Evolutionary conservation across 805 yeast species (phyloP), one percentile per base, ranked within the genome.

Genomic region (Zygoascus biomembranicola): DNA sequence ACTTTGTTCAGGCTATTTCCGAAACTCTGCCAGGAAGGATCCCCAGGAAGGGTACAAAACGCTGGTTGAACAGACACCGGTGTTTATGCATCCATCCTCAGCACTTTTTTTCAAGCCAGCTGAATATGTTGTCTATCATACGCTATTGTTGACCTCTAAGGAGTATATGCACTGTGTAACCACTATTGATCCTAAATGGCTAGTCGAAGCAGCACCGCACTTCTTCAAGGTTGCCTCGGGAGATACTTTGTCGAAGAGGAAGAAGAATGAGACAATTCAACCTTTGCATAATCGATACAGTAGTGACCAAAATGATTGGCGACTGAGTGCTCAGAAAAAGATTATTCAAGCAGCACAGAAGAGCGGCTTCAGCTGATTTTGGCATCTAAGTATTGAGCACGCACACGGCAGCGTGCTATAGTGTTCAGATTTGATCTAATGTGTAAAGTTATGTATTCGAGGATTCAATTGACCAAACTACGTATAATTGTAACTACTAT

Each of bases 81-180:
- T 89, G 1, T 77, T 73, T 62, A 75, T 92, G 32, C 99, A 92
- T 62, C 99, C 99, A 0, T 84, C 96, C 0, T 86, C 96, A 0
- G 79, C 83, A 0, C 64, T 92, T 32, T 81, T 78, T 61, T 82
- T 80, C 55, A 95, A 94, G 19, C 90, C 90, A 0, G 84, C 90
- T 2, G 84, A 80, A 58, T 72, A 80, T 52, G 73, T 94, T 5
- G 72, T 92, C 14, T 94, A 88, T 66, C 89, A 90, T 62, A 95
- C 92, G 56, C 71, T 92, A 61, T 85, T 92, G 49, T 68, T 86
- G 48, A 92, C 99, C 0, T 79, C 89, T 26, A 87, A 84, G 65
- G 97, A 90, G 70, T 92, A 82, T 67, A 87, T 94, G 89, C 77
- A 84, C 59, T 82, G 90, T 62, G 78, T 87, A 67, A 80, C 89